Evolutionary conservation across 2,329 filamentous ascomycete genomes (phyloP), one percentile per base, ranked within the genome.

Genomic region (Tolypocladium pustulatum): DNA sequence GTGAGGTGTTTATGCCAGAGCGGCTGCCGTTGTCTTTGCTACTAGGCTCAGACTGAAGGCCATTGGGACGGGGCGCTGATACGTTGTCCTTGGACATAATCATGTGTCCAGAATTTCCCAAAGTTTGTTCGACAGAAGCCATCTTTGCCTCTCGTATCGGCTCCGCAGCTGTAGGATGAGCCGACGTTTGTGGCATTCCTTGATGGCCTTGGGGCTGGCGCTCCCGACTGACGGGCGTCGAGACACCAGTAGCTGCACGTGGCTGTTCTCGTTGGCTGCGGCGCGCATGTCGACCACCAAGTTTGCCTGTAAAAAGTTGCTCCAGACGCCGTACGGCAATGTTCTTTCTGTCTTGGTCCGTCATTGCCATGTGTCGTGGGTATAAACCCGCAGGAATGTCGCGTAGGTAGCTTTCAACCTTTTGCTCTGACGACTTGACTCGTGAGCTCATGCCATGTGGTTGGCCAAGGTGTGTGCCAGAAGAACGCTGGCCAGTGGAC

Each of bases 231-330:
- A 68, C 66, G 4, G 65, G 64, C 22, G 59, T 60, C 13, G 62
- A 49, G 8, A 57, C 46, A 1, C 49, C 55, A 1, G 61, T 62
- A 3, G 58, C 62, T 36, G 59, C 55, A 0, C 63, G 63, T 20
- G 65, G 62, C 20, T 60, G 55, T 4, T 58, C 40, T 15, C 61
- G 66, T 58, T 63, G 71, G 52, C 61, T 67, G 17, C 62, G 68
- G 41, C 61, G 66, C 38, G 63, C 54, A 72, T 77, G 68, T 67
- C 75, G 72, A 5, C 75, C 75, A 4, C 70, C 72, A 22, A 80
- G 77, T 66, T 87, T 89, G 3, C 90, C 90, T 0, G 89, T 91
- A 61, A 94, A 95, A 1, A 95, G 78, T 62, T 92, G 88, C 66
- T 95, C 90, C 7, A 95, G 71, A 2, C 89, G 81, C 57, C 84